phyloP scores from a whole-genome alignment of 768 basidiomycete genomes.

The Termitomyces sp. region DNA sequence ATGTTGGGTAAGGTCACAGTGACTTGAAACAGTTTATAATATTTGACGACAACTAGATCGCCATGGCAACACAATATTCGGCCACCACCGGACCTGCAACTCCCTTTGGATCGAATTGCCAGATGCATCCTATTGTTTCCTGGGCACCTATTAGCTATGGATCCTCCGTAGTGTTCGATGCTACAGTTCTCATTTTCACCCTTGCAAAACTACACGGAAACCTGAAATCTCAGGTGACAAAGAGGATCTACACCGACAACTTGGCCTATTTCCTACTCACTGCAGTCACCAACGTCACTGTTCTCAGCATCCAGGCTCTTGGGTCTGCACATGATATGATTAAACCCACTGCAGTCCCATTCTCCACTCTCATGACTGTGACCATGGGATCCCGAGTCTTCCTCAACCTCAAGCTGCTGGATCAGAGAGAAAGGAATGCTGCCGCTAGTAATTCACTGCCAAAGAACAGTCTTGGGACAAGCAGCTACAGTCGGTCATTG shows the following conservation, averaged over 20 bases:
- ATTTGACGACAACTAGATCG: too few relatives aligned
- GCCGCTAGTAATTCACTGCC: conserved; percentile 1
- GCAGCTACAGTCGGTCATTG: background rate
- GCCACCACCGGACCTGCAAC: conserved; percentile 18
- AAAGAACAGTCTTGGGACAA: background rate
- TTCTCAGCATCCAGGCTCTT: conserved; percentile 22
- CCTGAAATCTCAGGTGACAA: conserved; percentile 16
- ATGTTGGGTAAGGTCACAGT: conserved; percentile 23
- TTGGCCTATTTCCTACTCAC: conserved; percentile 22
- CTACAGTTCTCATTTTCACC: conserved; percentile 20
- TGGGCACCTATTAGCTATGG: conserved; percentile 30
- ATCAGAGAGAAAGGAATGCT: conserved; percentile 5
- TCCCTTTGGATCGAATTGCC: conserved; percentile 28
- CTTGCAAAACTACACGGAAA: conserved; percentile 16
- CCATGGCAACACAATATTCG: conserved; percentile 24
- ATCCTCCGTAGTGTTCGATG: conserved; percentile 25
- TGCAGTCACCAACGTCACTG: conserved; percentile 20
- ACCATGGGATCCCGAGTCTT: conserved; percentile 27
- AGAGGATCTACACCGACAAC: conserved; percentile 24
- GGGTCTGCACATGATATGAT: conserved; percentile 19
- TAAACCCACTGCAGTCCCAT: conserved; percentile 22
- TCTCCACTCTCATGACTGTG: conserved; percentile 24
- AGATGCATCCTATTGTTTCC: conserved; percentile 22
- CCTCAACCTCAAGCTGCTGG: conserved; percentile 20
- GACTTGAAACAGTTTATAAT: too few relatives aligned